Evolutionary conservation across 805 yeast genomes (phyloP), one percentile per base, ranked within the genome.

Genomic region (Maudiozyma barnettii): DNA sequence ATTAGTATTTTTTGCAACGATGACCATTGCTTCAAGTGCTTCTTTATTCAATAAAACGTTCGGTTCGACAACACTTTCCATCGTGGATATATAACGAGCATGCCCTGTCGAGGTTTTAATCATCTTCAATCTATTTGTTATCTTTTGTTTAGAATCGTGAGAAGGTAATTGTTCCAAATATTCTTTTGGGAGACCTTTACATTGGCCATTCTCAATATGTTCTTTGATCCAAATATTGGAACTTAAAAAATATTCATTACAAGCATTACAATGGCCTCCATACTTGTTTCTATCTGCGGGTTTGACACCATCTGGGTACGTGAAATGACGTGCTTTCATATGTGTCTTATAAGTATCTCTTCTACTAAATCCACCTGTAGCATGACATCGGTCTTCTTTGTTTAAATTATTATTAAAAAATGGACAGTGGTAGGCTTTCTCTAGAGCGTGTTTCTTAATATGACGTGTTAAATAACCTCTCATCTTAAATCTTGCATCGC

Each of bases 341-440:
- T 89, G 97, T 1, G 95, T 88, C 70, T 89, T 89, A 70, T 80
- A 89, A 1, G 96, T 90, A 64, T 89, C 97, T 58, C 95, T 77
- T 59, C 97, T 76, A 14, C 95, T 84, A 61, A 89, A 89, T 1
- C 96, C 96, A 45, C 96, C 96, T 2, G 65, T 54, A 21, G 53
- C 54, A 49, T 64, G 68, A 43, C 68, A 64, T 33, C 64, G 55
- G 33, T 52, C 40, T 20, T 61, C 64, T 12, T 57, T 65, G 2
- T 64, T 56, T 9, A 61, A 45, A 19, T 52, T 53, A 3, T 54
- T 58, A 44, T 70, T 67, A 53, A 61, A 65, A 30, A 55, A 59
- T 1, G 72, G 68, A 49, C 72, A 72, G 65, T 67, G 82, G 64
- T 84, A 90, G 2, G 96, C 96, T 68, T 89, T 90, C 44, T 76